Percentiles rank a stretch among this genome's conserved stretches.
These are phyloP conservation scores for Colletotrichum lini DNA, from an alignment of 2,329 filamentous ascomycete species.

Conservation along the genomic window DNA sequence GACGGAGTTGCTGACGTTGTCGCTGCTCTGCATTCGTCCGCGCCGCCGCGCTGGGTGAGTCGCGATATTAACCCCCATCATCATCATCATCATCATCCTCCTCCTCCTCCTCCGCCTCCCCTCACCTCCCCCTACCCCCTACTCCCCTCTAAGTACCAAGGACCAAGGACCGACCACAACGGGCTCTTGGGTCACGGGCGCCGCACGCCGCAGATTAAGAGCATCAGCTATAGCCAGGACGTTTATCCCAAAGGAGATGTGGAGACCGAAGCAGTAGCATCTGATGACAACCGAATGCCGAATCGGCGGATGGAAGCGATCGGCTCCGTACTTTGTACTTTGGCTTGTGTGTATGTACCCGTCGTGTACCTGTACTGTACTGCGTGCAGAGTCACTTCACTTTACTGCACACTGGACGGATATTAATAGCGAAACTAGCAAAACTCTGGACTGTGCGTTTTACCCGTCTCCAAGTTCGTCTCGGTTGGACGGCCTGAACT, in stretches of 20 bases:
- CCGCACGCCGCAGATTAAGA: constrained; percentile 16
- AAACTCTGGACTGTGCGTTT: too few relatives aligned
- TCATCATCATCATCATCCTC: neutral
- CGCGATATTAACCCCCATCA: constrained; percentile 14
- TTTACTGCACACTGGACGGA: too few relatives aligned
- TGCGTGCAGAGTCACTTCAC: too few relatives aligned
- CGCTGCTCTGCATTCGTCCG: constrained; percentile 20
- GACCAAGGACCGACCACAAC: neutral
- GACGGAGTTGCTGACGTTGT: constrained; percentile 28
- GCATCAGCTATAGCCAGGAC: constrained; percentile 29
- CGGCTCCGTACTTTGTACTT: constrained; percentile 27
- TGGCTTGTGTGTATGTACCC: neutral
- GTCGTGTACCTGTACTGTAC: too few relatives aligned
- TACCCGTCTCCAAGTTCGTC: neutral
- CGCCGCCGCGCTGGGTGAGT: constrained; percentile 6
- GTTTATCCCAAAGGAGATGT: constrained; percentile 32
- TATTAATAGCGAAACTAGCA: too few relatives aligned
- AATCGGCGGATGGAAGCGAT: constrained; percentile 37
- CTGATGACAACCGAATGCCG: constrained; percentile 41
- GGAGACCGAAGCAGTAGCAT: constrained; percentile 35
- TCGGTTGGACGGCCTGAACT: neutral
- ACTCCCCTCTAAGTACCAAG: too few relatives aligned
- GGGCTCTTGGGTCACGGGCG: neutral
- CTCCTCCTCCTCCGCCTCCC: constrained; percentile 12
- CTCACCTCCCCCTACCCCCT: too few relatives aligned